Conservation (phyloP, 208 protist species). For the Leishmania braziliensis region DNA sequence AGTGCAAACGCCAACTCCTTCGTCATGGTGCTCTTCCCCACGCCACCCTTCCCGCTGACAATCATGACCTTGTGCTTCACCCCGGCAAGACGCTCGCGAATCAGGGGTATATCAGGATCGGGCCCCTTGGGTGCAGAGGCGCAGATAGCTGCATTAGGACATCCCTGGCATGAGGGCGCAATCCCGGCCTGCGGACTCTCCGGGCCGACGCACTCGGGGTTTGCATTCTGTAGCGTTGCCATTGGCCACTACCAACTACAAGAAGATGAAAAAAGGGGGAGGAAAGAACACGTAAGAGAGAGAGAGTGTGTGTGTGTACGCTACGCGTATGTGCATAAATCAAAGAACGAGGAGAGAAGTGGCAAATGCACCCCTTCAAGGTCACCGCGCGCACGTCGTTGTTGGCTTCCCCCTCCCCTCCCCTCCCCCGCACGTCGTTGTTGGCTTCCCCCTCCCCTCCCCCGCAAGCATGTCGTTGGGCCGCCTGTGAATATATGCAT, state of each 20-base stretch:
- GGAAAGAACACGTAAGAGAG: background rate
- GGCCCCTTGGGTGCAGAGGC: constrained; percentile 91
- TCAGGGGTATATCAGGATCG: constrained; percentile 92
- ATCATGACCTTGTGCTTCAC: constrained; percentile 91
- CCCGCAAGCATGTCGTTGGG: too few species aligned
- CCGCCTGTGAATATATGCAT: background rate
- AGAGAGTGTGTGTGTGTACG: background rate
- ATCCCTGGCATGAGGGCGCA: constrained; percentile 95
- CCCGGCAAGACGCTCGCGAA: constrained; percentile 69
- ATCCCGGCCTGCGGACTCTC: constrained; percentile 94
- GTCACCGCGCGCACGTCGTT: background rate
- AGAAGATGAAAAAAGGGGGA: background rate
- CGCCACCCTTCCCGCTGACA: constrained; percentile 93
- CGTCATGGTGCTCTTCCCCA: constrained; percentile 95
- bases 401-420: background rate
- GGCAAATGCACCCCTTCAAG: background rate
- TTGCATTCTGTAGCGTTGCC: constrained; percentile 33
- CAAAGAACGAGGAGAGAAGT: background rate
- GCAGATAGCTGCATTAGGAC: constrained; percentile 97
- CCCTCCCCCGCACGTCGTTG: background rate
- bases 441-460: background rate
- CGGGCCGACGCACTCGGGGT: constrained; percentile 95
- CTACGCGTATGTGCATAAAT: too few species aligned
- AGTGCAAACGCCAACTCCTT: constrained; percentile 91
- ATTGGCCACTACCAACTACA: background rate